Evolutionary conservation across 495 filamentous ascomycete species (phyloP).

Genomic region (Hyaloscypha bicolor): DNA sequence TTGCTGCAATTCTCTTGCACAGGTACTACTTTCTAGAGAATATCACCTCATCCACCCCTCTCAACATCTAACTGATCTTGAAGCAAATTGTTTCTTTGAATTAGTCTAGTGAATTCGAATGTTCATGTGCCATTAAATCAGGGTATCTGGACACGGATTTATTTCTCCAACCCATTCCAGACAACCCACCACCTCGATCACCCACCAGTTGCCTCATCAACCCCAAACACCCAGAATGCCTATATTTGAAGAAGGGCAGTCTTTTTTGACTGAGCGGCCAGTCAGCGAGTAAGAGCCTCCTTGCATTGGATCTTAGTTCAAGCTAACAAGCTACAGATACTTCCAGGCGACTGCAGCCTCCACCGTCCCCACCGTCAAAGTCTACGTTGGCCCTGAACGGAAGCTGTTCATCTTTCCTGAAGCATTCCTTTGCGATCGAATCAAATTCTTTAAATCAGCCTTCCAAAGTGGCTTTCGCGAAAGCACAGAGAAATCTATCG

Average conservation of each 20-base stretch:
- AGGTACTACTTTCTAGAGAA: too few relatives aligned
- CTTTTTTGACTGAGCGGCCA: background rate
- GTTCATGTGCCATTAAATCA: too few relatives aligned
- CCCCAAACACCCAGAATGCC: background rate
- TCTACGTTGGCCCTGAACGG: background rate
- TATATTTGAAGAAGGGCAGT: background rate
- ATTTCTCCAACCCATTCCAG: too few relatives aligned
- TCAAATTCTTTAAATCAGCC: background rate
- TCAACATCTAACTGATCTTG: too few relatives aligned
- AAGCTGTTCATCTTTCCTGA: background rate
- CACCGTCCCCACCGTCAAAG: conserved; percentile 5
- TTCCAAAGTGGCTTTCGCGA: background rate
- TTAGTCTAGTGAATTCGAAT: too few relatives aligned
- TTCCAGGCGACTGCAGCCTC: background rate
- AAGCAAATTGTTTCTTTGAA: too few relatives aligned
- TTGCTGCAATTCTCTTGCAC: too few relatives aligned
- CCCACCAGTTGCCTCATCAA: too few relatives aligned
- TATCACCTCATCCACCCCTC: too few relatives aligned
- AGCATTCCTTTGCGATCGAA: background rate
- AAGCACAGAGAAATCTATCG: background rate
- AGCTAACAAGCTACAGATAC: background rate
- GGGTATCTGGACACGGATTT: too few relatives aligned
- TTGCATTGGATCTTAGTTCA: background rate
- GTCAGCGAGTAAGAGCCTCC: background rate
- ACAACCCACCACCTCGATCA: too few relatives aligned